A percentile compares a stretch with the other conserved stretches of the same genome.
Evolutionary conservation across 2,329 filamentous ascomycete genomes (phyloP).

Genomic region (Ceratocystis colombiana): DNA sequence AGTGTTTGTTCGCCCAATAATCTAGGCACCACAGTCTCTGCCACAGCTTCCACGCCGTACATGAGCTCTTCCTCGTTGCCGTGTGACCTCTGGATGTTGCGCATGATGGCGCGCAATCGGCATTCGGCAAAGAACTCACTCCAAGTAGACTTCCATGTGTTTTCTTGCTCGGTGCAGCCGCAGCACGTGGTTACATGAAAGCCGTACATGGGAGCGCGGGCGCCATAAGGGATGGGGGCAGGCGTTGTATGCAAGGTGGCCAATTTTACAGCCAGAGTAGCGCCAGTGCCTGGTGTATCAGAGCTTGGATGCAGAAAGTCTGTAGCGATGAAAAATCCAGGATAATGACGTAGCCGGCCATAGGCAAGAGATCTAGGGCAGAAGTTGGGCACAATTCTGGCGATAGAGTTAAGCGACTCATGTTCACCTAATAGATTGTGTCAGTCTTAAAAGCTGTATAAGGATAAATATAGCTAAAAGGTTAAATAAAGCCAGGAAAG

Average conservation of each 20-base stretch:
- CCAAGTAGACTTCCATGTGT: conserved; percentile 64
- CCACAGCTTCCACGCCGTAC: conserved; percentile 55
- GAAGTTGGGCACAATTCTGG: conserved; percentile 58
- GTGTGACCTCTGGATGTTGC: conserved; percentile 17
- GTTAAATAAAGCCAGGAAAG: background rate
- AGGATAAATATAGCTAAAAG: background rate
- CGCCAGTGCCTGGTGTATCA: conserved; percentile 38
- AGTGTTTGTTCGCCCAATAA: conserved; percentile 62
- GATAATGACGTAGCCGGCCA: conserved; percentile 48
- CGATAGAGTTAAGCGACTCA: conserved; percentile 72
- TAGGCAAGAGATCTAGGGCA: conserved; percentile 67
- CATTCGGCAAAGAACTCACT: conserved; percentile 75
- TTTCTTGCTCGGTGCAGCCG: conserved; percentile 73
- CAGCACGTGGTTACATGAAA: conserved; percentile 82
- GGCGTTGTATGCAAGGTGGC: conserved; percentile 68
- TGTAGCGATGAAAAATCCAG: conserved; percentile 54
- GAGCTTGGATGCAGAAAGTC: conserved; percentile 64
- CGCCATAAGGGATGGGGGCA: conserved; percentile 52
- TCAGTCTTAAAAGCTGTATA: background rate
- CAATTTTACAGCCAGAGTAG: conserved; percentile 62
- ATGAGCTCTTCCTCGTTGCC: conserved; percentile 35
- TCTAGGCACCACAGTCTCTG: conserved; percentile 57
- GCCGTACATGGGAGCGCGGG: conserved; percentile 58
- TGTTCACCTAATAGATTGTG: conserved; percentile 54
- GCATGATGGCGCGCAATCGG: conserved; percentile 53